Evolutionary conservation across 768 basidiomycete species (phyloP), one percentile per base, ranked within the genome.

Genomic region (Asterophora lycoperdoides): DNA sequence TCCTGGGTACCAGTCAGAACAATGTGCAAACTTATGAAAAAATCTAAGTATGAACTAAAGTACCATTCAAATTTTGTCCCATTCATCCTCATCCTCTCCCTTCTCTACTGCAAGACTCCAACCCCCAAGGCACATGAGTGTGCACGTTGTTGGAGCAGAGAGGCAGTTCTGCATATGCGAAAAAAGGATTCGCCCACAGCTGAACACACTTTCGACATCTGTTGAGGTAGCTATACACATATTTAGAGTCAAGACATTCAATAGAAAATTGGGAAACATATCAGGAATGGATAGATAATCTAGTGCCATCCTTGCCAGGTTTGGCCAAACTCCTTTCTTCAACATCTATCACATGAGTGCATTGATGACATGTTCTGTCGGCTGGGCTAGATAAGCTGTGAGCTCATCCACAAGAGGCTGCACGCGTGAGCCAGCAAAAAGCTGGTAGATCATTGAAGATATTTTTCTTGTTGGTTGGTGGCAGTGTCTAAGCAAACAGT

Each of bases 81-180:
- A n/a, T n/a, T n/a, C n/a, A n/a, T n/a, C n/a, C n/a, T 55, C 53
- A 32, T 49, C 41, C 14, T 39, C 28, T 34, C 45, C 44, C 6
- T 56, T 30, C 14, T 47, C 32, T 13, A 56, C 60, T 5, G 55
- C 9, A 26, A 23, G 8, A 43, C 60, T 63, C 68, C 68, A 71
- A 6, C 39, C 45, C 29, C 42, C 23, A 8, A 51, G 23, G 33
- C 48, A 49, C 28, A 45, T 41, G 4, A 51, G 14, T 15, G 49
- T 20, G 11, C 34, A 34, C n/a, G 39, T 34, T 10, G 38, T 46
- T 33, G 38, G 15, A 11, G 38, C 44, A 8, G 20, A 44, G 32
- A 51, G 50, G 32, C 44, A 20, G 44, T 46, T 46, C 15, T 33
- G 40, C n/a, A 40, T 36, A 18, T 51, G 44, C 8, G 38, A 46